Base-by-base conservation (phyloP, 768 basidiomycete genomes). In the Coprinopsis strossmayeri region DNA sequence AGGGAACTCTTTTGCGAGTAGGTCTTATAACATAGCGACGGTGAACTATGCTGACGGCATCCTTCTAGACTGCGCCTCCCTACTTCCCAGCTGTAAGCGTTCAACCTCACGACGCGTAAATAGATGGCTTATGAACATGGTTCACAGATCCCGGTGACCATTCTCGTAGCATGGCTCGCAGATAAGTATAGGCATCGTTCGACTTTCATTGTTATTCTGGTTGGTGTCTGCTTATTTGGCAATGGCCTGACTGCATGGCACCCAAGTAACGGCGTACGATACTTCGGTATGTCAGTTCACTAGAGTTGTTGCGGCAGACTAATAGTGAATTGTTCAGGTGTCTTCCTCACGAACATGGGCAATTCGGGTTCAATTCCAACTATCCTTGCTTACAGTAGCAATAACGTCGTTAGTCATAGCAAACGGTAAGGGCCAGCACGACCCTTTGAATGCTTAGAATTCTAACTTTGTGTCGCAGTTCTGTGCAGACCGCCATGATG, bases 321-420 rank as follows among this genome's bases (percentile, higher is more conserved):
- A n/a, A n/a, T n/a, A n/a, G n/a, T n/a, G n/a, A n/a, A n/a, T n/a
- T n/a, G n/a, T n/a, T n/a, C 37, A 74, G 72, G 73, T 25, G 69
- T 65, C 38, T 75, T 73, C 55, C 60, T 75, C 26, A 65, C 67
- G 15, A 72, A 71, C 46, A 66, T 67, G 17, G 72, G 73, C 18
- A 72, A 69, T 48, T 64, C 68, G 9, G 73, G 67, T 35, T 67
- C 67, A 42, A 65, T 71, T 39, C 71, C 74, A 26, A 68, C 69
- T 11, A 68, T 75, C 45, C 61, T 74, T 27, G 72, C 70, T n/a
- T 45, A 71, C 67, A 60, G 63, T 37, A 64, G 70, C 3, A 74
- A 74, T 52, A 77, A 77, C 52, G 72, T 74, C 3, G 71, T 72
- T 9, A 70, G 72, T 12, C 73, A 75, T 46, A 72, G 70, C 46